These are phyloP conservation scores for Fraxinus sp. DNA, from an alignment of 305 asterid genomes.

Conservation along the genomic window DNA sequence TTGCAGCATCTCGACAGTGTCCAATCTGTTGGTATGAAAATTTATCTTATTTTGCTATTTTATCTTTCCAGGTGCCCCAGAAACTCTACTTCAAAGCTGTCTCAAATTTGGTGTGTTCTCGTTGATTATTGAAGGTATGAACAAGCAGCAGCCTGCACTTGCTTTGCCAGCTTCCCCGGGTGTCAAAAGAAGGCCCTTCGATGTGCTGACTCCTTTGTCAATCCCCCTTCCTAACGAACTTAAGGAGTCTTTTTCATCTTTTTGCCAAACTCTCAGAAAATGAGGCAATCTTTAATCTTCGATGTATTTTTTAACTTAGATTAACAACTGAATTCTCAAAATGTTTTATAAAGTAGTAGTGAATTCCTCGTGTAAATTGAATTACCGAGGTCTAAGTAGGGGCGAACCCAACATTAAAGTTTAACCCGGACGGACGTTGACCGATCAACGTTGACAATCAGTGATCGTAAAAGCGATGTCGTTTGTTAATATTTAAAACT, in stretches of 20 bases:
- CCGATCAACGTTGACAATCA: too few species aligned
- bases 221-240: slow-evolving; percentile 37
- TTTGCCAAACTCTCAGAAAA: slow-evolving; percentile 60
- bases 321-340: not conserved
- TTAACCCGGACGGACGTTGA: too few species aligned
- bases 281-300: slow-evolving; percentile 19
- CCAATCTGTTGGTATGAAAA: not conserved
- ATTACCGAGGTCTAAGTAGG: not conserved
- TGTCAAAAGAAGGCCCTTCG: slow-evolving; percentile 33
- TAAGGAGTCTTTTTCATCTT: slow-evolving; percentile 72
- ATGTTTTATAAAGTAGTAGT: not conserved
- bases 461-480: too few species aligned
- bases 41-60: slow-evolving; percentile 1
- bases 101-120: slow-evolving; percentile 89
- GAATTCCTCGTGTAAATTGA: not conserved
- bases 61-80: slow-evolving; percentile 73
- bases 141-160: slow-evolving; percentile 87
- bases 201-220: slow-evolving; percentile 63
- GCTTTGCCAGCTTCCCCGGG: slow-evolving; percentile 47
- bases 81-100: slow-evolving; percentile 87
- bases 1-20: not conserved
- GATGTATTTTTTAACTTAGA: not conserved
- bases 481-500: too few species aligned
- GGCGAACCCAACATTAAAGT: too few species aligned
- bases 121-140: slow-evolving; percentile 74